Evolutionary conservation across 2,329 filamentous ascomycete species (phyloP), one percentile per base, ranked within the genome.

Genomic region (Elsinoe necatrix): DNA sequence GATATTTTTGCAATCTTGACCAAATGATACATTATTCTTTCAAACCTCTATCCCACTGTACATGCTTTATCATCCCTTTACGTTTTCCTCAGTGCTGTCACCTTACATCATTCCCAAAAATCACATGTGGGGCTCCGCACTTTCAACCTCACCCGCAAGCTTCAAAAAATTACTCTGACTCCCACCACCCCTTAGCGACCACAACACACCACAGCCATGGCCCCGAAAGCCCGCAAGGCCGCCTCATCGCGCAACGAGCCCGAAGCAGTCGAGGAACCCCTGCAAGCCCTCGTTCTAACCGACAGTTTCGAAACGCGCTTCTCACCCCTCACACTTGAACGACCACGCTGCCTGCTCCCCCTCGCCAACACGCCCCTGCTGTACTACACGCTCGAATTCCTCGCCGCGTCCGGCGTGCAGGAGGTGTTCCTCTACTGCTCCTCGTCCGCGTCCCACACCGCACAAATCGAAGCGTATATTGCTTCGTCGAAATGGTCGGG

Each of bases 361-460:
- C 80, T 98, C 59, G 93, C 89, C 59, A 97, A 97, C 71, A 91
- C 86, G 1, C 92, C 93, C 34, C 78, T 98, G 61, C 95, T 98
- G 73, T 93, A 98, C 72, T 97, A 98, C 71, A 97, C 92, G 3
- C 84, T 97, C 66, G 91, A 97, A 68, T 97, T 95, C 66, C 83
- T 98, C 0, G 90, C 90, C 62, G 92, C 92, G 79, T 90, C 93
- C 58, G 90, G 91, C 58, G 90, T 97, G n/a, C 84, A 93, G 64
- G 89, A 96, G 62, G 87, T 97, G 55, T 95, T 87, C 69, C 81
- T 98, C 58, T 97, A 96, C 74, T 92, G 87, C 64, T 88, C 89
- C 59, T 29, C 52, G 1, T 50, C 45, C 14, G 14, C 45, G 3
- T 84, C 89, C 25, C 90, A 96, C 69, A 87, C 86, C 27, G 86